These are phyloP conservation scores for Eimeria brunetti DNA, from an alignment of 169 alveolate species.

Conservation along the genomic window DNA sequence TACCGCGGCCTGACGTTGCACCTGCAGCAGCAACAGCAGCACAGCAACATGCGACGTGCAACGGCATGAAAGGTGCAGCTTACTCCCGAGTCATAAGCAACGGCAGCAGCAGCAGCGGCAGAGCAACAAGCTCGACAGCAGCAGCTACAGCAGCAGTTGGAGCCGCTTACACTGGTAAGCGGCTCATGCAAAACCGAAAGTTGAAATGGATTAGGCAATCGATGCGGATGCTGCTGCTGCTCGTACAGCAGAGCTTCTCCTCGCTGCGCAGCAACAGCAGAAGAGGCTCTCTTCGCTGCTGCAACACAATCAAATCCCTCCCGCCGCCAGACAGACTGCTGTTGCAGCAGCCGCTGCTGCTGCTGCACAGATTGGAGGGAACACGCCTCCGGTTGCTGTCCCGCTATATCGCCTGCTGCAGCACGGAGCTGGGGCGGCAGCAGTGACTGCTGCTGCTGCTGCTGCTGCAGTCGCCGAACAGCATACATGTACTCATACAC, in stretches of 20 bases:
- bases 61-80: not conserved
- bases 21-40: conserved; percentile 59
- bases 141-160: conserved; percentile 31
- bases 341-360: conserved; percentile 74
- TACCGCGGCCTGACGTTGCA: conserved; percentile 73
- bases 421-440: conserved; percentile 9
- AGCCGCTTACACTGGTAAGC: not conserved
- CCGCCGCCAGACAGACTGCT: conserved; percentile 72
- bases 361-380: conserved; percentile 43
- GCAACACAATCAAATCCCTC: conserved; percentile 62
- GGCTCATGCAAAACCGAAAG: not conserved
- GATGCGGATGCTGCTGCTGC: conserved; percentile 64
- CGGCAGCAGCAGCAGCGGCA: not conserved
- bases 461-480: conserved; percentile 54
- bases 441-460: conserved; percentile 70
- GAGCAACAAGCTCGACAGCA: not conserved
- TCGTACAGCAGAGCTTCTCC: conserved; percentile 49
- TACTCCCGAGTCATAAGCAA: not conserved
- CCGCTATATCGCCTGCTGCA: conserved; percentile 16
- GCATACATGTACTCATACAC: conserved; percentile 74
- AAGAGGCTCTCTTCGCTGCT: conserved; percentile 44
- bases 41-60: not conserved
- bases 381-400: conserved; percentile 27
- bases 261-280: conserved; percentile 59
- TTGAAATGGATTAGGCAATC: conserved; percentile 23